phyloP scores from a whole-genome alignment of 208 protist species.

The Phytomonas sp. region DNA sequence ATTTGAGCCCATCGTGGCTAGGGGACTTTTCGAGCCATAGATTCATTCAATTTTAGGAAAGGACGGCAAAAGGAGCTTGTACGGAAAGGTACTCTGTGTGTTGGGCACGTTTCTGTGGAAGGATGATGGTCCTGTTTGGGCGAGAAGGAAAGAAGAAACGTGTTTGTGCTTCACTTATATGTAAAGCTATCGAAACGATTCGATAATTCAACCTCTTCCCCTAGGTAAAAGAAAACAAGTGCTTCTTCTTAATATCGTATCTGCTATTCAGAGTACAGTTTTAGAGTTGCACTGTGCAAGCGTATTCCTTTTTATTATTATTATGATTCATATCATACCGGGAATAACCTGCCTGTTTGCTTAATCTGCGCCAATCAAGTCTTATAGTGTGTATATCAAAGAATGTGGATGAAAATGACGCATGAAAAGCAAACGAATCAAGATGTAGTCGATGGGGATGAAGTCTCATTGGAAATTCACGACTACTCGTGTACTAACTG shows the following conservation, averaged over 20 bases:
- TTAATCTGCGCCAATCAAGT: neutral
- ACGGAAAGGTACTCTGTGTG: neutral
- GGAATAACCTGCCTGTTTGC: neutral
- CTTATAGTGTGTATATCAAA: neutral
- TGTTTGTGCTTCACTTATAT: neutral
- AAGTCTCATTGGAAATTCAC: constrained; percentile 58
- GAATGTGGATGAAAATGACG: constrained; percentile 2
- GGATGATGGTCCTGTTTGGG: neutral
- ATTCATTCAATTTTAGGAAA: neutral
- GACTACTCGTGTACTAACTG: constrained; percentile 68
- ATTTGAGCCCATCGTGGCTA: constrained; percentile 33
- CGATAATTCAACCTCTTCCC: neutral
- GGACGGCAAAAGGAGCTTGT: neutral
- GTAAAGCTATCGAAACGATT: neutral
- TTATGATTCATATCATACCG: neutral
- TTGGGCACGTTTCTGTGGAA: neutral
- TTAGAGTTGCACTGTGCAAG: neutral
- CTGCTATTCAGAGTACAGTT: constrained; percentile 6
- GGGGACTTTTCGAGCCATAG: constrained; percentile 26
- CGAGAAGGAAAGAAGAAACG: neutral
- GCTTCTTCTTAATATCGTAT: neutral
- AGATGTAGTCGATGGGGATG: constrained; percentile 17
- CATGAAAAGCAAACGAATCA: neutral
- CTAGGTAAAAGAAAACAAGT: neutral
- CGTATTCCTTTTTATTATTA: constrained; percentile 4